Conservation (phyloP, 1,284 basidiomycete species). For the Puccinia coronata region DNA sequence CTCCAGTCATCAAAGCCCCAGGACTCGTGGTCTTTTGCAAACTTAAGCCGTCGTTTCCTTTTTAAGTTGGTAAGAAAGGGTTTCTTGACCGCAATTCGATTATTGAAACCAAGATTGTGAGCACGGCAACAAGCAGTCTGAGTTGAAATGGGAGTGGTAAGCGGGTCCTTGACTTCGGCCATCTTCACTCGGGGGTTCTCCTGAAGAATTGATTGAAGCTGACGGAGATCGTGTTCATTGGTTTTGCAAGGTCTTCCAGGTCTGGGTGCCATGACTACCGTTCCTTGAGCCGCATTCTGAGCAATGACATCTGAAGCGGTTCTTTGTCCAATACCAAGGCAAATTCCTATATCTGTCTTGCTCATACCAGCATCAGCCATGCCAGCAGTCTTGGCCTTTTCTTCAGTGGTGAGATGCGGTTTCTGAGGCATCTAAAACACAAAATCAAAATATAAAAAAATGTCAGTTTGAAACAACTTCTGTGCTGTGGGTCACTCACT, state of each 20-base stretch:
- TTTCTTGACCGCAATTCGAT: not conserved
- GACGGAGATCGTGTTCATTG: not conserved
- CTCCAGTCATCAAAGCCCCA: not conserved
- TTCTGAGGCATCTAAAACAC: not conserved
- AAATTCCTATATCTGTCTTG: not conserved
- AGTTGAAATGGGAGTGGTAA: not conserved
- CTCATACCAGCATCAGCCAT: not conserved
- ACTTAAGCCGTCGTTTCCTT: not conserved
- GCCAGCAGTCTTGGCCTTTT: not conserved
- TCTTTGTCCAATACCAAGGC: not conserved
- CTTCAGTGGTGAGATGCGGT: not conserved
- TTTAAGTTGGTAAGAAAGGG: not conserved
- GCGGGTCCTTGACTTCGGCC: not conserved
- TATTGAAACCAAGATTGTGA: not conserved
- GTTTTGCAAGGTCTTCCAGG: not conserved
- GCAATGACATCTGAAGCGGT: not conserved
- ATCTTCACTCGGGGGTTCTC: not conserved
- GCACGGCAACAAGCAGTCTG: not conserved
- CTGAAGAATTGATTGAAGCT: not conserved
- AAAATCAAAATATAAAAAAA: not conserved
- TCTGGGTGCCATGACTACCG: not conserved
- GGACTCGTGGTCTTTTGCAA: conserved; percentile 4
- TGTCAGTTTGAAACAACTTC: not conserved
- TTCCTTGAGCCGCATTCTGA: not conserved
- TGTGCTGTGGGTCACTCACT: not conserved